These are phyloP conservation scores for Ricinus communis DNA, from an alignment of 345 rosid genomes.

Conservation along the genomic window DNA sequence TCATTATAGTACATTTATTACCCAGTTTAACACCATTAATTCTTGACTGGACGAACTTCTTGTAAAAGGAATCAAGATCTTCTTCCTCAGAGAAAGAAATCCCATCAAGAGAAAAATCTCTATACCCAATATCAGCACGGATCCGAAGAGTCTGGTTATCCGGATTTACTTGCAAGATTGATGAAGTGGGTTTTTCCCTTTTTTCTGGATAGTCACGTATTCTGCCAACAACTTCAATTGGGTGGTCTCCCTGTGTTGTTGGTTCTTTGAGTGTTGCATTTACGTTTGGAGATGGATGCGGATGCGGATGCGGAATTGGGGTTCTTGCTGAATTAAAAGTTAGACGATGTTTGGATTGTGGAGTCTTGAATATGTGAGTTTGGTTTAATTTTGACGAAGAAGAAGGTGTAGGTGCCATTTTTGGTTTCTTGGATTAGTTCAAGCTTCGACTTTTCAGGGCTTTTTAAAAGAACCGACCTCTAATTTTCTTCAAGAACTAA, in stretches of 20 bases:
- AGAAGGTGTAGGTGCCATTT: slow-evolving; percentile 86
- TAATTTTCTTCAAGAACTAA: not conserved
- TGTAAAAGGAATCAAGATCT: slow-evolving; percentile 69
- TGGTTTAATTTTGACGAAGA: slow-evolving; percentile 49
- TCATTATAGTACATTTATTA: slow-evolving; percentile 80
- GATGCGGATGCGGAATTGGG: slow-evolving; percentile 37
- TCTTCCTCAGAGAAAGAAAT: slow-evolving; percentile 80
- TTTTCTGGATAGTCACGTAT: slow-evolving; percentile 65
- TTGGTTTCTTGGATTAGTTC: too few species aligned
- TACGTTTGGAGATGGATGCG: slow-evolving; percentile 47
- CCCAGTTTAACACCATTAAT: slow-evolving; percentile 79
- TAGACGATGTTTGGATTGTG: slow-evolving; percentile 71
- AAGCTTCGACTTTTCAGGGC: slow-evolving; percentile 2
- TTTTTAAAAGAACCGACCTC: not conserved
- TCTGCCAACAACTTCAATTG: slow-evolving; percentile 84
- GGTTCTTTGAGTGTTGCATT: slow-evolving; percentile 42
- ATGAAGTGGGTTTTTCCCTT: slow-evolving; percentile 51
- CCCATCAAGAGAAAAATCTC: slow-evolving; percentile 88
- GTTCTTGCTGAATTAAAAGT: slow-evolving; percentile 47
- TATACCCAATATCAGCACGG: slow-evolving; percentile 82
- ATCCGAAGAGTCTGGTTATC: slow-evolving; percentile 63
- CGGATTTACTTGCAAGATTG: slow-evolving; percentile 58
- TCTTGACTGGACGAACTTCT: slow-evolving; percentile 69
- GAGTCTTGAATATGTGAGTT: slow-evolving; percentile 46
- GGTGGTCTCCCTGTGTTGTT: slow-evolving; percentile 60